Evolutionary conservation across 2,329 filamentous ascomycete genomes (phyloP), one percentile per base, ranked within the genome.

Genomic region (Alternaria triticina): DNA sequence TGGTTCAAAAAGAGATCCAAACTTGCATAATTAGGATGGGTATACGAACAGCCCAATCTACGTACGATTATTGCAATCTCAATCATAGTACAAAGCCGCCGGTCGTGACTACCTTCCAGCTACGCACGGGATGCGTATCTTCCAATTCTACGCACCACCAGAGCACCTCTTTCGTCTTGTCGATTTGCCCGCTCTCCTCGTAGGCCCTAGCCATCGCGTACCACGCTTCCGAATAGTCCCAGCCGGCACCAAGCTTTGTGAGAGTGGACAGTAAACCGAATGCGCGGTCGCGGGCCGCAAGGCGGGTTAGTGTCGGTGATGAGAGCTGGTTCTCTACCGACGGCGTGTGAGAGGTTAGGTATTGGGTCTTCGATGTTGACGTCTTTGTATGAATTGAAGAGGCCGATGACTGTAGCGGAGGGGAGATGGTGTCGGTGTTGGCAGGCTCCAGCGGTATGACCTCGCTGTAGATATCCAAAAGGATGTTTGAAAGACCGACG

Each of bases 141-240:
- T 98, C 96, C 28, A 99, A 84, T 80, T 97, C 94, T 12, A 99
- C 92, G 72, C 94, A 97, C 94, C 95, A 98, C 96, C 96, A 98
- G 7, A 98, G 85, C 49, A 94, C 93, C 71, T 96, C 91, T 82
- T 94, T 96, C 13, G 96, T 91, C 83, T 95, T 97, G 40, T 96
- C 92, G 2, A 88, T 81, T 82, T 97, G 92, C 0, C 91, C 92
- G 61, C 92, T 92, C 76, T 94, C 89, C 80, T 99, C 96, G 74
- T 97, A 92, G 10, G 93, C 94, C 66, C 93, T 86, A 0, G 94
- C 92, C 33, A 99, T 86, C 5, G 91, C 88, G 74, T 93, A 95
- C 96, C 96, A 99, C 6, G 95, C 96, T 77, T 98, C 96, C 0
- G 92, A 90, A 77, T 91, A 88, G 79, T 97, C 95, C 96, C 96